These are phyloP conservation scores for Prunus salicina DNA, from an alignment of 306 rosid genomes.

Conservation along the genomic window DNA sequence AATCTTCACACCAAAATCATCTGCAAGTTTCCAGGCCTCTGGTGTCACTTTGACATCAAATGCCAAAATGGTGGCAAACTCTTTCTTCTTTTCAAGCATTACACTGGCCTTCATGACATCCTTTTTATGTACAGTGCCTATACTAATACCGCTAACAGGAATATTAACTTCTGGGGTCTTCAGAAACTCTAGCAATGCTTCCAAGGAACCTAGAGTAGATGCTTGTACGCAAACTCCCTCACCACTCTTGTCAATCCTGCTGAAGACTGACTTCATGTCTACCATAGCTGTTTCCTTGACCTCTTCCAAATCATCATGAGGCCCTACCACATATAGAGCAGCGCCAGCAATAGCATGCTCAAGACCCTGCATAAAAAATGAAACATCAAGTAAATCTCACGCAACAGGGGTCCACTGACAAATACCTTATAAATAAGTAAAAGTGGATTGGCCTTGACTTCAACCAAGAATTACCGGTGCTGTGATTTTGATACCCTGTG, in stretches of 20 bases:
- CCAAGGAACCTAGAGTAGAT: slow-evolving; percentile 93
- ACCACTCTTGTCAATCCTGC: slow-evolving; percentile 88
- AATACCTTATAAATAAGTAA: background rate
- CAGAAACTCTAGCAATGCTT: slow-evolving; percentile 89
- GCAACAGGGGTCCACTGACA: background rate
- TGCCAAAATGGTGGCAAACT: slow-evolving; percentile 82
- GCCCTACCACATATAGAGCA: slow-evolving; percentile 76
- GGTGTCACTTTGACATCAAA: slow-evolving; percentile 97
- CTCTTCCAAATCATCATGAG: slow-evolving; percentile 79
- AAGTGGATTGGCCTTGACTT: slow-evolving; percentile 4
- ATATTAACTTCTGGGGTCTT: slow-evolving; percentile 83
- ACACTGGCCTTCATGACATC: slow-evolving; percentile 98
- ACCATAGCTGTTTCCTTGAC: slow-evolving; percentile 70
- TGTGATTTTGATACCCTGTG: slow-evolving; percentile 93
- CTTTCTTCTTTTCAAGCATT: slow-evolving; percentile 90
- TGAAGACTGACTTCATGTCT: slow-evolving; percentile 75
- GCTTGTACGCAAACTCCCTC: slow-evolving; percentile 99
- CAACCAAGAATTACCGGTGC: slow-evolving; percentile 65
- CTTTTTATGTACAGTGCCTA: slow-evolving; percentile 94
- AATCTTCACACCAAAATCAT: slow-evolving; percentile 73
- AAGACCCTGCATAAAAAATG: slow-evolving; percentile 58
- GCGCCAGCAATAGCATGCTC: slow-evolving; percentile 97
- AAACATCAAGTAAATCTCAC: background rate
- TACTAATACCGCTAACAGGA: slow-evolving; percentile 91
- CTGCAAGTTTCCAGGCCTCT: slow-evolving; percentile 89